Evolutionary conservation across 2,329 filamentous ascomycete species (phyloP).

Genomic region (Colletotrichum eleusines): DNA sequence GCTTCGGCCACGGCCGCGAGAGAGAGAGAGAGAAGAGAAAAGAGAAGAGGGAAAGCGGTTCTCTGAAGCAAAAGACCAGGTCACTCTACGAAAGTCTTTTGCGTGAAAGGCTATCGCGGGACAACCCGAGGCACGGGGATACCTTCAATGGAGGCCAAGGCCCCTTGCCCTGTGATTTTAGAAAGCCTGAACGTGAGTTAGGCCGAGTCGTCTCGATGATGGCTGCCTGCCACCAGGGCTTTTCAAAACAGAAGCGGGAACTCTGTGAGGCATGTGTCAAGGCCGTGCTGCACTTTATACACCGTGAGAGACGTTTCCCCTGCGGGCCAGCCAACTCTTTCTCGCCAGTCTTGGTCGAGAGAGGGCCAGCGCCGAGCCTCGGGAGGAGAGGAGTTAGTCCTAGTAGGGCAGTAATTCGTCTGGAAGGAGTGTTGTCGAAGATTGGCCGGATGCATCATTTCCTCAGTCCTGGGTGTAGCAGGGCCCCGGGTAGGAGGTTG

Average conservation of each 20-base stretch:
- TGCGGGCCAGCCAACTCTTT: background rate
- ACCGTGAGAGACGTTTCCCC: background rate
- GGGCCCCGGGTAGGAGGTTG: background rate
- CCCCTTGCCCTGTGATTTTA: background rate
- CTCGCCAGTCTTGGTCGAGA: background rate
- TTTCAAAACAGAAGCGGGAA: constrained; percentile 6
- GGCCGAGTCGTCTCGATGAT: background rate
- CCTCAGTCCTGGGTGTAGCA: background rate
- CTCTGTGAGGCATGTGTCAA: background rate
- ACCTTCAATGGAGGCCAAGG: background rate
- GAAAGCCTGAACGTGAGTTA: background rate
- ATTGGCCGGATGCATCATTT: background rate
- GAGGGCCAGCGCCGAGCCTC: too few species aligned
- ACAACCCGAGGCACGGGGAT: background rate
- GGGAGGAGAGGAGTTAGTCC: background rate
- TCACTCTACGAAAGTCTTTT: background rate
- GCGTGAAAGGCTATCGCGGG: background rate
- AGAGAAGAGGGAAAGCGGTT: background rate
- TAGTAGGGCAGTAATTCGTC: background rate
- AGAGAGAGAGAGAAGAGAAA: too few species aligned
- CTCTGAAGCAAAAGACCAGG: background rate
- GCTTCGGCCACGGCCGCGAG: background rate
- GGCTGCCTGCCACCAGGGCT: background rate
- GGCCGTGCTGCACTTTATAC: background rate
- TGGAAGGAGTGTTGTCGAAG: too few species aligned